Evolutionary conservation across 176 grass and related monocot genomes (phyloP), one percentile per base, ranked within the genome.

Genomic region (Phragmites australis): DNA sequence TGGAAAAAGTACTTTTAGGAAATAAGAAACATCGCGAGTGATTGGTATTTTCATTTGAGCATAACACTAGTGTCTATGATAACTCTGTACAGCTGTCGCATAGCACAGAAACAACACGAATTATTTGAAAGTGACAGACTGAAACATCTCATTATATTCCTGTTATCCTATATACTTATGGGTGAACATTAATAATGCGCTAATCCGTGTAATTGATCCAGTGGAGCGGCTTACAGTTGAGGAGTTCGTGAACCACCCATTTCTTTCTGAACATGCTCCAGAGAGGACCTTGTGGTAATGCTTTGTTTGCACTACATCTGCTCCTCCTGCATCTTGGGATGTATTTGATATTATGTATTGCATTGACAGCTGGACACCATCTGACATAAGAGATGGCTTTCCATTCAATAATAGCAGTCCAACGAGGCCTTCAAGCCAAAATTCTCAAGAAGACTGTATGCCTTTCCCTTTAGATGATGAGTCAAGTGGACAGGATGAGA

Each of bases 141-240:
- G 39, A 56, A 77, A 15, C 32, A 31, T 48, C 12, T 16, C 32
- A 54, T 59, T 74, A 60, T 46, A 62, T 69, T 42, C 45, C 22
- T 70, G 10, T 52, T 84, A 67, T 34, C 18, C 51, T 65, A 19
- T 60, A 75, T 40, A 57, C 39, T 39, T 65, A 34, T 15, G 6
- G 21, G 17, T 39, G 31, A 77, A 19, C 23, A 49, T 77, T 72
- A 71, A 83, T 4, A n/a, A 43, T 67, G 19, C 10, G 27, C 21
- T 82, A 79, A 82, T 52, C 4, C 22, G 48, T 87, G 45, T 75
- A 71, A 86, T 93, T 61, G 64, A 80, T 91, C 77, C 88, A 99
- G 96, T 99, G 77, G 92, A 99, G 87, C 92, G 92, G 5, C 88
- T 99, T 23, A 99, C 92, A 49, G 85, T 95, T 81, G 96, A 99